Conservation (phyloP, 805 yeast species). For the Suhomyces faveliae region DNA sequence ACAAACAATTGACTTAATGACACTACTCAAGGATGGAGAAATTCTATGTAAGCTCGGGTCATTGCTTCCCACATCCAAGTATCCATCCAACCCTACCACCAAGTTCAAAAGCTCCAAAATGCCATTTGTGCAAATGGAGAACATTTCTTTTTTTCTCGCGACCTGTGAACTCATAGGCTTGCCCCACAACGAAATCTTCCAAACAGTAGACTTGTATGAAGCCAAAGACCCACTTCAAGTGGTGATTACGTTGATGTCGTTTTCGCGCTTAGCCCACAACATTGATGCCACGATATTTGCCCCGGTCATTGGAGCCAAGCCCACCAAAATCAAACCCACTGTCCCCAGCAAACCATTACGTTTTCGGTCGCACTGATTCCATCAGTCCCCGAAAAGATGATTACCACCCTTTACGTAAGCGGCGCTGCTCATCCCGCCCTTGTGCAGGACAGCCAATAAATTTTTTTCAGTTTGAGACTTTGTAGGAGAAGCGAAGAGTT, state of each 20-base stretch:
- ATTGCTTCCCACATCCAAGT: slow-evolving; percentile 13
- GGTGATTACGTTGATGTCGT: slow-evolving; percentile 66
- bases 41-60: slow-evolving; percentile 36
- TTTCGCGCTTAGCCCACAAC: slow-evolving; percentile 66
- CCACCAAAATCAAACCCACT: slow-evolving; percentile 47
- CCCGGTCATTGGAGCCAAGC: slow-evolving; percentile 41
- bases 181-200: slow-evolving; percentile 79
- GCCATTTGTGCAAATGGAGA: slow-evolving; percentile 84
- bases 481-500: not conserved
- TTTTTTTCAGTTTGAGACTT: slow-evolving; percentile 3
- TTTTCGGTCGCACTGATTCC: slow-evolving; percentile 16
- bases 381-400: not conserved
- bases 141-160: slow-evolving; percentile 66
- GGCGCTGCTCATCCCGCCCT: not conserved
- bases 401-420: slow-evolving; percentile 2
- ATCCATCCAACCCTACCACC: slow-evolving; percentile 26
- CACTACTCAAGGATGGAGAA: slow-evolving; percentile 59
- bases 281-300: slow-evolving; percentile 26
- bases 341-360: slow-evolving; percentile 56
- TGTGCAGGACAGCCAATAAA: slow-evolving; percentile 3
- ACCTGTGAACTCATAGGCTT: slow-evolving; percentile 65
- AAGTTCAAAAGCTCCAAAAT: slow-evolving; percentile 60
- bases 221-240: slow-evolving; percentile 75
- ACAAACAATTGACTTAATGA: slow-evolving; percentile 44
- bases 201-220: slow-evolving; percentile 74